phyloP scores from a whole-genome alignment of 345 rosid genomes.

The Balakata baccata region DNA sequence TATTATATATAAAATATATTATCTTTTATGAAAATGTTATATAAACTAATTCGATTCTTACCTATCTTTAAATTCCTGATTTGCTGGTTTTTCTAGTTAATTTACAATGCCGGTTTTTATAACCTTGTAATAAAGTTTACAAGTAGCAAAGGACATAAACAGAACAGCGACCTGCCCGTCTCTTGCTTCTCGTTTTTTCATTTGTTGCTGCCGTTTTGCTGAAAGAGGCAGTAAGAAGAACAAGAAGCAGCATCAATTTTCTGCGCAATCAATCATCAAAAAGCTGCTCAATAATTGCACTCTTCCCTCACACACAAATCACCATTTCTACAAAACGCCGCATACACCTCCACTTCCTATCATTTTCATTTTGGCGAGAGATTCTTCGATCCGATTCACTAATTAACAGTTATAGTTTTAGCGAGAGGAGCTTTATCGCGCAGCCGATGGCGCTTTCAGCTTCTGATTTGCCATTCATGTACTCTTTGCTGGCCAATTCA shows the following conservation, averaged over 20 bases:
- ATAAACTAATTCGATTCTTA: no score
- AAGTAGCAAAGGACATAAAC: background rate
- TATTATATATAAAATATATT: no score
- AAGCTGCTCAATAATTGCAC: background rate
- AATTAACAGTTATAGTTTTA: constrained; percentile 14
- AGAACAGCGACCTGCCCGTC: background rate
- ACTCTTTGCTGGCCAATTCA: constrained; percentile 73
- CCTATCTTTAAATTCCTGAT: no score
- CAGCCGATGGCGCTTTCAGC: constrained; percentile 77
- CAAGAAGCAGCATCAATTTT: background rate
- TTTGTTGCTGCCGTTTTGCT: background rate
- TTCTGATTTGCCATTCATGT: constrained; percentile 78
- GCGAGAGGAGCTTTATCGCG: background rate
- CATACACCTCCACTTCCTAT: background rate
- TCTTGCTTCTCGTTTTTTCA: background rate
- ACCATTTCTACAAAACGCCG: background rate
- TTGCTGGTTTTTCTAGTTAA: no score
- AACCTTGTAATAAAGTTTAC: no score
- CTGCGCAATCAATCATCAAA: background rate
- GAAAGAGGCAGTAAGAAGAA: background rate
- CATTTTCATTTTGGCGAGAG: background rate
- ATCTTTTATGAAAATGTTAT: no score
- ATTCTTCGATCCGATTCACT: constrained; percentile 42
- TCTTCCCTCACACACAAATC: background rate
- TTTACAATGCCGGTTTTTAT: no score